Evolutionary conservation across 2,329 filamentous ascomycete species (phyloP).

Genomic region (Onygenales sp.): DNA sequence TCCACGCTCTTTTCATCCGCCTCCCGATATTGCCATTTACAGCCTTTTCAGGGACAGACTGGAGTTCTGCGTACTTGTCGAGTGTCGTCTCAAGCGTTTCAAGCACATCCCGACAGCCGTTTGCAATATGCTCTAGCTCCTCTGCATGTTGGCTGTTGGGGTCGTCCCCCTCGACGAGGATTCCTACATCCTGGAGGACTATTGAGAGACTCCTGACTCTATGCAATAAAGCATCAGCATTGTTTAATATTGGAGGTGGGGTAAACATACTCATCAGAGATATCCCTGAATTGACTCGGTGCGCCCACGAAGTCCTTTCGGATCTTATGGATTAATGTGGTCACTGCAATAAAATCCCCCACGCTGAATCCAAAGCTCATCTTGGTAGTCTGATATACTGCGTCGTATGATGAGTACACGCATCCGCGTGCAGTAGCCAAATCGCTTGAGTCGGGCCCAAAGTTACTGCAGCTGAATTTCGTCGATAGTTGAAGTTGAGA

Average conservation of each 20-base stretch:
- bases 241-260: neutral
- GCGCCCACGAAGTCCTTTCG: conserved; percentile 19
- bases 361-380: conserved; percentile 29
- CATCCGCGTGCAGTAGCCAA: no score
- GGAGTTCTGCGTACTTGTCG: no score
- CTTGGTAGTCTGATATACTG: neutral
- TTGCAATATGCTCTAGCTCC: conserved; percentile 10
- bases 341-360: conserved; percentile 23
- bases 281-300: conserved; percentile 18
- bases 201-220: conserved; percentile 20
- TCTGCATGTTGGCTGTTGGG: conserved; percentile 12
- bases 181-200: conserved; percentile 18
- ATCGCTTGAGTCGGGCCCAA: no score
- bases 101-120: conserved; percentile 11
- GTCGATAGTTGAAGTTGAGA: no score
- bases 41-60: no score
- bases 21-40: conserved; percentile 1
- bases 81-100: no score
- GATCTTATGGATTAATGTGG: conserved; percentile 18
- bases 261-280: conserved; percentile 15
- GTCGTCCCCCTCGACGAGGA: conserved; percentile 10
- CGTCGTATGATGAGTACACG: no score
- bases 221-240: neutral
- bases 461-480: no score
- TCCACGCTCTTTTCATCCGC: conserved; percentile 16